Percentiles rank a stretch among this genome's conserved stretches.
phyloP scores from a whole-genome alignment of 192 early-diverging fungal genomes.

The Linnemannia exigua region DNA sequence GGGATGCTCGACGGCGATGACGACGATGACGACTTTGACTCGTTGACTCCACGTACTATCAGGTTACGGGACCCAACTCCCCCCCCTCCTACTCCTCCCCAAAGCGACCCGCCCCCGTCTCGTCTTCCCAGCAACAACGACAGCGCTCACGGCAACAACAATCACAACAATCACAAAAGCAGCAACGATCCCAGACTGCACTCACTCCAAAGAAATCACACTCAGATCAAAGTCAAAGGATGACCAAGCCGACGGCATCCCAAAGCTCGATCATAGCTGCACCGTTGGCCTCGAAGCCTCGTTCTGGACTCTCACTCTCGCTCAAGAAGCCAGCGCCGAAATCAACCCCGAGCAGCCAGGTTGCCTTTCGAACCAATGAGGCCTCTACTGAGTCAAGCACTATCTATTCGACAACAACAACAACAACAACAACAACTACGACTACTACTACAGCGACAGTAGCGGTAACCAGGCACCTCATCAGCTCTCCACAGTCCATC shows the following conservation, averaged over 20 bases:
- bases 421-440: no score
- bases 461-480: background rate
- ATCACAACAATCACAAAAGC: background rate
- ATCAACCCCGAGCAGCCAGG: background rate
- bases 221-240: background rate
- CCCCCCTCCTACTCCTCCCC: no score
- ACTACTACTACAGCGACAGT: no score
- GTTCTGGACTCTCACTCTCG: background rate
- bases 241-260: background rate
- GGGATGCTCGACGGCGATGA: conserved; percentile 15
- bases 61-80: background rate
- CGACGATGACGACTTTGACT: conserved; percentile 34
- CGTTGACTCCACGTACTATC: conserved; percentile 18
- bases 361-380: background rate
- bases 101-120: background rate
- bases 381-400: background rate
- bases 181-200: background rate
- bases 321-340: conserved; percentile 1
- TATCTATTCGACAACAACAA: background rate
- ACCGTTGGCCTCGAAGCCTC: background rate
- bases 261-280: background rate
- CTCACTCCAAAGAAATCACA: background rate
- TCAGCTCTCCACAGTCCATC: background rate
- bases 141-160: background rate
- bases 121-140: background rate